phyloP scores from a whole-genome alignment of 1,139 yeast species.

The Hyphopichia pseudoburtonii region DNA sequence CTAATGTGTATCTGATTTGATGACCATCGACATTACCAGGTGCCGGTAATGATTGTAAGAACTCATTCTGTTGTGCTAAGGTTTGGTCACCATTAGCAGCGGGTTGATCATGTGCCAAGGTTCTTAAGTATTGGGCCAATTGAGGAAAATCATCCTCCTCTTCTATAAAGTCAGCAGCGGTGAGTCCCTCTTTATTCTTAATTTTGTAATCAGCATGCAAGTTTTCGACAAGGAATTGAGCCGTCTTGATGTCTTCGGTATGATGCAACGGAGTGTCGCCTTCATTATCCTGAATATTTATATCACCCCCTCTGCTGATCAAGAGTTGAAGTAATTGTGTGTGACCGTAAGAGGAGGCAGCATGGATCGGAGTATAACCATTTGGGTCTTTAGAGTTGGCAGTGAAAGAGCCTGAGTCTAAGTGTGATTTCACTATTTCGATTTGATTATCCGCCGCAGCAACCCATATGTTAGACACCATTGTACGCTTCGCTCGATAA shows the following conservation, averaged over 20 bases:
- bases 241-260: slow-evolving; percentile 69
- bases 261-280: slow-evolving; percentile 97
- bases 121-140: slow-evolving; percentile 59
- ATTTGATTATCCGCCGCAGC: slow-evolving; percentile 87
- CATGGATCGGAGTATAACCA: slow-evolving; percentile 95
- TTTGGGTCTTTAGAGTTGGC: slow-evolving; percentile 83
- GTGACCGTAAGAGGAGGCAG: slow-evolving; percentile 94
- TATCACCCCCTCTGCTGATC: slow-evolving; percentile 67
- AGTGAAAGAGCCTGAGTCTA: slow-evolving; percentile 52
- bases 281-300: slow-evolving; percentile 78
- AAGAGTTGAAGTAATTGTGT: slow-evolving; percentile 61
- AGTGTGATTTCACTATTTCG: slow-evolving; percentile 54
- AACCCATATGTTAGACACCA: slow-evolving; percentile 80
- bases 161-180: slow-evolving; percentile 65
- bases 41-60: slow-evolving; percentile 34
- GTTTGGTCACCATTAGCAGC: slow-evolving; percentile 4
- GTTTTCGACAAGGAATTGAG: slow-evolving; percentile 63
- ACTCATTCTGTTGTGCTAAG: slow-evolving; percentile 3
- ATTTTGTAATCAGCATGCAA: slow-evolving; percentile 63
- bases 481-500: slow-evolving; percentile 14
- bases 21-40: slow-evolving; percentile 51
- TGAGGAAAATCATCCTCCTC: slow-evolving; percentile 90
- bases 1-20: slow-evolving; percentile 57
- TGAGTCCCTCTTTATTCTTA: slow-evolving; percentile 71
- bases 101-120: slow-evolving; percentile 41